Conservation (phyloP, 2,329 filamentous ascomycete genomes). For the Alternaria gaisen region DNA sequence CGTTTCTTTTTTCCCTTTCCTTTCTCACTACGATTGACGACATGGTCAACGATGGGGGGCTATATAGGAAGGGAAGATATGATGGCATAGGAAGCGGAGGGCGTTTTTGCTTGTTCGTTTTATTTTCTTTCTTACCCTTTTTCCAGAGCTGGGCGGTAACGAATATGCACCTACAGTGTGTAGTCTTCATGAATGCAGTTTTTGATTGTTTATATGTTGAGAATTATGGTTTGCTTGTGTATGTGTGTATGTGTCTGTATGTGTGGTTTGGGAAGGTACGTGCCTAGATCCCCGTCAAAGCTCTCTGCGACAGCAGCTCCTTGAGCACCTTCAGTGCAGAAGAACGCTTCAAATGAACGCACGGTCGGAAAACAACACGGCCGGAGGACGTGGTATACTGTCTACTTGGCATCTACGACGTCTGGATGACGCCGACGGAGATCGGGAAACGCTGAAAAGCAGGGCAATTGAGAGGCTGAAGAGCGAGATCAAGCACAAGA, state of each 20-base stretch:
- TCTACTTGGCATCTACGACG: not conserved
- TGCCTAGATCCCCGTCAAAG: not conserved
- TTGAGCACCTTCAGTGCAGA: not conserved
- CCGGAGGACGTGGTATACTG: not conserved
- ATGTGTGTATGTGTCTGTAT: not conserved
- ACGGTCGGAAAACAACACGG: not conserved
- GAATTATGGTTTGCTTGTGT: not conserved
- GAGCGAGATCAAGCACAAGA: not conserved
- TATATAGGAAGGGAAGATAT: constrained; percentile 11
- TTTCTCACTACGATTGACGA: constrained; percentile 15
- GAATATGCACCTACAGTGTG: constrained; percentile 13
- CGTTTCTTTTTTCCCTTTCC: constrained; percentile 14
- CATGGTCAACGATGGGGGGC: constrained; percentile 2
- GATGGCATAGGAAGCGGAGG: constrained; percentile 8
- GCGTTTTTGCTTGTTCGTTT: constrained; percentile 18
- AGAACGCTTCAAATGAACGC: not conserved
- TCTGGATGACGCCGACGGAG: not conserved
- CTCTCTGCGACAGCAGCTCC: not conserved
- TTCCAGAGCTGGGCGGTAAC: constrained; percentile 17
- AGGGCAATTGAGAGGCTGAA: not conserved
- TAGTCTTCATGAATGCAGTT: constrained; percentile 19
- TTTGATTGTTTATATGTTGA: not conserved
- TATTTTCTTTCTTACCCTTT: constrained; percentile 2
- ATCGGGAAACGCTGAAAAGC: not conserved
- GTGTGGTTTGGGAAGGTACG: not conserved